These are phyloP conservation scores for Penicillium concentricum DNA, from an alignment of 2,329 filamentous ascomycete species.

Conservation along the genomic window DNA sequence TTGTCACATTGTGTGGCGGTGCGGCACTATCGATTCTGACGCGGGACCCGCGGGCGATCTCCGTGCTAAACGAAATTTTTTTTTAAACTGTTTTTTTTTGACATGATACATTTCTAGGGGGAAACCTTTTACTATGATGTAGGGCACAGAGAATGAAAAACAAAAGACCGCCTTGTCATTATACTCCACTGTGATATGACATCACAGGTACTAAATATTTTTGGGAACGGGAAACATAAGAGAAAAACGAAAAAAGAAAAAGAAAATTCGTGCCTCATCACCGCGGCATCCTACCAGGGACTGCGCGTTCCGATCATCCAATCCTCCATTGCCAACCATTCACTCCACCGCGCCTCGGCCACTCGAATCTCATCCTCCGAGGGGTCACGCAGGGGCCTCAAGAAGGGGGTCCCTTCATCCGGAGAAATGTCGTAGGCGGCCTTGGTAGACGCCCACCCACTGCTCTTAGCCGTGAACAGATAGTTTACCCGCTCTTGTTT, in stretches of 20 bases:
- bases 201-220: background rate
- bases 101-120: background rate
- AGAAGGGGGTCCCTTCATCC: slow-evolving; percentile 80
- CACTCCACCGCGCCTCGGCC: slow-evolving; percentile 84
- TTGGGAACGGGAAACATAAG: slow-evolving; percentile 3
- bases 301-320: slow-evolving; percentile 86
- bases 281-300: slow-evolving; percentile 30
- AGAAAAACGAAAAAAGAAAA: slow-evolving; percentile 7
- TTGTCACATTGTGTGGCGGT: slow-evolving; percentile 26
- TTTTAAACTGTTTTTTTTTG: background rate
- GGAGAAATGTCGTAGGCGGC: slow-evolving; percentile 81
- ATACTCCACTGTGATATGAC: slow-evolving; percentile 4
- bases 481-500: slow-evolving; percentile 90
- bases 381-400: slow-evolving; percentile 73
- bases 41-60: slow-evolving; percentile 15
- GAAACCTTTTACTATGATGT: background rate
- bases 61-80: background rate
- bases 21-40: slow-evolving; percentile 26
- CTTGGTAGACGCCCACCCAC: slow-evolving; percentile 85
- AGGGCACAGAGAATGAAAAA: background rate
- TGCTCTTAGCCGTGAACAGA: slow-evolving; percentile 89
- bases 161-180: background rate
- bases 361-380: slow-evolving; percentile 75
- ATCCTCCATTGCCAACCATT: slow-evolving; percentile 95
- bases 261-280: slow-evolving; percentile 28